Conservation (phyloP, 116 monocot genomes). For the Trichopus zeylanicus region DNA sequence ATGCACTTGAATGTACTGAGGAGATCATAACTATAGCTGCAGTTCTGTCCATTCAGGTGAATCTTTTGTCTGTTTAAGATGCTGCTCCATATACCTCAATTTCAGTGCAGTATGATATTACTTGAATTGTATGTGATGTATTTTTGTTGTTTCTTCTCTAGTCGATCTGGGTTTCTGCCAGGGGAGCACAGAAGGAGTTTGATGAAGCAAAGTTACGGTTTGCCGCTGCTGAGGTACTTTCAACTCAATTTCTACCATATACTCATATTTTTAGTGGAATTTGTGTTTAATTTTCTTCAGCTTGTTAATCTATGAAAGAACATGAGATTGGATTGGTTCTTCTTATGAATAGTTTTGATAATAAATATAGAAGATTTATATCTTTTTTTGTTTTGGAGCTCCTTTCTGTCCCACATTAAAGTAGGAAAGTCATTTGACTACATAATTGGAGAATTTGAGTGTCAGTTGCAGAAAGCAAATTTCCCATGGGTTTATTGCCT, state of each 20-base stretch:
- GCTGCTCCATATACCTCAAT: background rate
- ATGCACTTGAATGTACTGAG: constrained; percentile 70
- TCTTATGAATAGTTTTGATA: too few relatives aligned
- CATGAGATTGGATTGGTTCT: too few relatives aligned
- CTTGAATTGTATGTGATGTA: background rate
- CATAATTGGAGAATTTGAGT: too few relatives aligned
- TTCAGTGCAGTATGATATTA: background rate
- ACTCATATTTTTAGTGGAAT: background rate
- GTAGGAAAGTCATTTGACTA: too few relatives aligned
- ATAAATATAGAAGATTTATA: too few relatives aligned
- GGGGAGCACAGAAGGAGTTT: constrained; percentile 74
- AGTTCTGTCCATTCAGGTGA: constrained; percentile 90
- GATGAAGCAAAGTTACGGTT: constrained; percentile 89
- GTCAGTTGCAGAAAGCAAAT: too few relatives aligned
- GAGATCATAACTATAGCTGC: constrained; percentile 86
- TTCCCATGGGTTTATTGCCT: too few relatives aligned
- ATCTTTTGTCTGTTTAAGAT: background rate
- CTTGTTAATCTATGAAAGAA: too few relatives aligned
- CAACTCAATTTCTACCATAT: background rate
- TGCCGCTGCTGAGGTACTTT: constrained; percentile 80
- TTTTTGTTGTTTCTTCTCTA: constrained; percentile 22
- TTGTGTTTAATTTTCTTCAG: background rate
- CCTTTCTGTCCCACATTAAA: too few relatives aligned
- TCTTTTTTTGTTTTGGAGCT: too few relatives aligned
- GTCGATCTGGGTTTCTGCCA: constrained; percentile 86